These are phyloP conservation scores for Linderina pennispora DNA, from an alignment of 192 early-diverging fungal species.

Conservation along the genomic window DNA sequence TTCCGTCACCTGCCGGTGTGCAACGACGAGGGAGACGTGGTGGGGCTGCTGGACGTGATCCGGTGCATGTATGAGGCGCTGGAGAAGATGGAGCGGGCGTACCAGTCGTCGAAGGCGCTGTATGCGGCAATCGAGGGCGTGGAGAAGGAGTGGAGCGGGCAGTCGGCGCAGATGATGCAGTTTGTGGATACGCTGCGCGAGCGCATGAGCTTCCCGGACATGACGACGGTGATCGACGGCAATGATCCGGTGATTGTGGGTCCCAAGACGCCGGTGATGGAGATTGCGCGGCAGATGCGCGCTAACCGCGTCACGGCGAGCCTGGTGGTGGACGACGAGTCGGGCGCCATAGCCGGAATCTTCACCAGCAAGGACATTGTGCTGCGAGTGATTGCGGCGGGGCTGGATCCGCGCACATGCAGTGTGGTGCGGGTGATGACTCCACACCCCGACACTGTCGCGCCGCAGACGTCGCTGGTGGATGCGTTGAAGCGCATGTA, in stretches of 20 bases:
- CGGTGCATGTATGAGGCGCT: conserved; percentile 81
- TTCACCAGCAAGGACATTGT: conserved; percentile 91
- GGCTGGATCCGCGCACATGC: conserved; percentile 81
- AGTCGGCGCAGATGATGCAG: conserved; percentile 60
- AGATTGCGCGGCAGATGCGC: conserved; percentile 72
- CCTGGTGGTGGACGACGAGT: conserved; percentile 62
- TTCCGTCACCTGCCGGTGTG: conserved; percentile 83
- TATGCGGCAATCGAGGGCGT: conserved; percentile 76
- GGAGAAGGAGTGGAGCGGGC: conserved; percentile 72
- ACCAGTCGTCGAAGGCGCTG: conserved; percentile 73
- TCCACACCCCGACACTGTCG: conserved; percentile 76
- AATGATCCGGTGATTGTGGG: conserved; percentile 55
- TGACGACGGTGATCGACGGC: conserved; percentile 74
- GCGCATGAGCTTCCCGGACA: conserved; percentile 88
- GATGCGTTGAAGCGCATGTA: conserved; percentile 84
- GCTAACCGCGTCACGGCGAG: conserved; percentile 67
- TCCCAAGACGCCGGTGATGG: conserved; percentile 60
- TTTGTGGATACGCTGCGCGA: conserved; percentile 70
- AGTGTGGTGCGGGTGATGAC: conserved; percentile 97
- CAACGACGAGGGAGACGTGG: conserved; percentile 81
- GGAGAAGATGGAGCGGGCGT: conserved; percentile 80
- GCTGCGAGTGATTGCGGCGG: conserved; percentile 81
- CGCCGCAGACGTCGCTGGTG: conserved; percentile 65
- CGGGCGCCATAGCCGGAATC: conserved; percentile 72
- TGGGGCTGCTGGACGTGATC: conserved; percentile 79